Base-by-base conservation (phyloP, 371 early-diverging fungal genomes). In the Apophysomyces trapeziformis region DNA sequence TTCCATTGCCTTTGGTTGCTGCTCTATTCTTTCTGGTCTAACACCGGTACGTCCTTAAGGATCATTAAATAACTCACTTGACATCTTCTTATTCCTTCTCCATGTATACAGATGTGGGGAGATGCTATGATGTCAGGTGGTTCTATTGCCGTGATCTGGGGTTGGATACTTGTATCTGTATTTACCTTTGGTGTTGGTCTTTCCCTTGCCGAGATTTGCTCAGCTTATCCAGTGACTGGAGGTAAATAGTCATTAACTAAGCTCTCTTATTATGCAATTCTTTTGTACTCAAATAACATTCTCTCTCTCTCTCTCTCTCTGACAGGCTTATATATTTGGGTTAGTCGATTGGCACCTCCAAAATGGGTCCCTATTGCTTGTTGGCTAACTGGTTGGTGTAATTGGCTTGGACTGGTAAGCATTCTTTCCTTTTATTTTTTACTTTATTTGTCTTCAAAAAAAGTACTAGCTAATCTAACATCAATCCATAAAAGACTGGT, bases 131-230 rank as follows among this genome's bases (percentile, higher is more conserved):
- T 79, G 67, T 79, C 85, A 14, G 92, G 89, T 60, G 92, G 92
- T 8, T 88, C 90, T 5, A 82, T 87, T 61, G 85, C 86, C 9
- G 79, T 90, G 47, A 79, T 88, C 39, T 90, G 90, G 90, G 90
- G 90, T 39, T 92, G 89, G 88, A 56, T 90, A 35, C 60, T 88
- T 16, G 88, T 88, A 8, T 82, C 86, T 11, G 50, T 84, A 64
- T 87, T 89, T 61, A 87, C 89, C 1, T 77, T 90, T 73, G 75
- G 80, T 65, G 82, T 90, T 13, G 92, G 86, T 14, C 69, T 90
- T 21, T 85, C 89, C 8, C 69, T 92, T 67, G 92, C 92, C 21
- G 92, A 92, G 71, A 92, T 92, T 59, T 90, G 90, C 62, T 87
- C 87, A 2, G 86, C 92, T 2, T 88, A 79, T 71, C 90, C 92